Conservation (phyloP, 2,329 filamentous ascomycete species). For the Penicillium freii region DNA sequence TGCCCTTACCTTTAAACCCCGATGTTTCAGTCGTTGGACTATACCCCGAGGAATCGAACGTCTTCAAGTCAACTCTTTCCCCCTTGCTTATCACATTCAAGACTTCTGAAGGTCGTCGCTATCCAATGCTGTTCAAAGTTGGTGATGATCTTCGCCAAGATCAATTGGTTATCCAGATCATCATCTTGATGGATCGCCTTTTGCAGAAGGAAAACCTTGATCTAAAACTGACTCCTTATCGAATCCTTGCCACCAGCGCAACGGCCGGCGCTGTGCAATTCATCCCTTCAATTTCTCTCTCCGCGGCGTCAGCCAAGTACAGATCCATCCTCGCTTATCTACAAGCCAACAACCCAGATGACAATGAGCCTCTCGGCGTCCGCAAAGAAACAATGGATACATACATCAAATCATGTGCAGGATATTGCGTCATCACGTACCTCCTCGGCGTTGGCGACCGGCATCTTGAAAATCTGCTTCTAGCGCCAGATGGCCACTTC, state of each 20-base stretch:
- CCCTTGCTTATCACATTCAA: constrained; percentile 91
- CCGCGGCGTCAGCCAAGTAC: constrained; percentile 79
- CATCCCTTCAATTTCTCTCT: constrained; percentile 79
- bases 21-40: constrained; percentile 75
- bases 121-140: constrained; percentile 95
- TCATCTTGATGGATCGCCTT: constrained; percentile 95
- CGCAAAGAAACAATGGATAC: constrained; percentile 91
- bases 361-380: constrained; percentile 75
- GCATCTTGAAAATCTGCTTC: constrained; percentile 90
- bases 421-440: constrained; percentile 98
- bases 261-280: constrained; percentile 91
- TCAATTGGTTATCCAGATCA: constrained; percentile 95
- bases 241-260: constrained; percentile 88
- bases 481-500: constrained; percentile 87
- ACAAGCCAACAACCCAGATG: constrained; percentile 83
- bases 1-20: constrained; percentile 86
- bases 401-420: constrained; percentile 92
- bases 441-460: constrained; percentile 94
- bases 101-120: constrained; percentile 71
- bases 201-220: constrained; percentile 95
- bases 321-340: constrained; percentile 78
- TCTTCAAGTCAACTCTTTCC: constrained; percentile 93
- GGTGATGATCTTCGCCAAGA: constrained; percentile 96
- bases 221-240: constrained; percentile 91
- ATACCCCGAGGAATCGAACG: constrained; percentile 77